Percentiles rank a stretch among this genome's conserved stretches.
Conservation (phyloP, 2,329 filamentous ascomycete species). For the Davidsoniella neocaledoniae region DNA sequence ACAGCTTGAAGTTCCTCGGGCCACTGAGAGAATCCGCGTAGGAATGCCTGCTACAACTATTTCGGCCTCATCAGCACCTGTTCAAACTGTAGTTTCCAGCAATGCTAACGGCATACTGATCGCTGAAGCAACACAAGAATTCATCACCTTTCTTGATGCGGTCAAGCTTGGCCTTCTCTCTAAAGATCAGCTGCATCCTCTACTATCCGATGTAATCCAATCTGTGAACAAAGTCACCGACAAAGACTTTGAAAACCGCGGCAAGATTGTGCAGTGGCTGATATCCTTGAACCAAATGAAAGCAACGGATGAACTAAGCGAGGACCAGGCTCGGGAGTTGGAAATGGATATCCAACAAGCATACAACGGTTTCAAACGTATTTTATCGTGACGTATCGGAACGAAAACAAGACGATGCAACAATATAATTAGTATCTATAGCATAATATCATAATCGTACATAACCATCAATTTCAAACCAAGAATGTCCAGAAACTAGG, state of each 20-base stretch:
- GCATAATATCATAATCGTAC: conserved; percentile 2
- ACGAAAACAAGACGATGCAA: neutral
- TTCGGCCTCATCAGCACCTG: conserved; percentile 32
- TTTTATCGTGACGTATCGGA: conserved; percentile 33
- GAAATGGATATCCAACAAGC: conserved; percentile 88
- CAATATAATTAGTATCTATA: neutral
- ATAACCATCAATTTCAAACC: conserved; percentile 32
- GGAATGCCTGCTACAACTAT: conserved; percentile 78
- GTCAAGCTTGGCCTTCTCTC: conserved; percentile 81
- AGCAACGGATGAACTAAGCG: conserved; percentile 74
- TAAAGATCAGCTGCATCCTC: conserved; percentile 89
- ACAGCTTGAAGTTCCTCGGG: conserved; percentile 84
- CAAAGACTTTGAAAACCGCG: conserved; percentile 82
- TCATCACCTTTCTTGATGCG: conserved; percentile 94
- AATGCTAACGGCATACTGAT: conserved; percentile 51
- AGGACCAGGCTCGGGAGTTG: conserved; percentile 75
- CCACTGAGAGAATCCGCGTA: conserved; percentile 79
- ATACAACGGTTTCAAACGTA: conserved; percentile 83
- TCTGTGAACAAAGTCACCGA: conserved; percentile 95
- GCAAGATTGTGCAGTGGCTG: conserved; percentile 97
- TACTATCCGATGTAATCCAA: conserved; percentile 90
- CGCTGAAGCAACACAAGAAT: conserved; percentile 85
- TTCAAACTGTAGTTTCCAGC: conserved; percentile 23
- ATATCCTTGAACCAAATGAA: conserved; percentile 97
- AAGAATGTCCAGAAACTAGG: conserved; percentile 98